Percentiles rank a stretch among this genome's conserved stretches.
Conservation (phyloP, 2,329 filamentous ascomycete genomes). For the Microsporum audouinii region DNA sequence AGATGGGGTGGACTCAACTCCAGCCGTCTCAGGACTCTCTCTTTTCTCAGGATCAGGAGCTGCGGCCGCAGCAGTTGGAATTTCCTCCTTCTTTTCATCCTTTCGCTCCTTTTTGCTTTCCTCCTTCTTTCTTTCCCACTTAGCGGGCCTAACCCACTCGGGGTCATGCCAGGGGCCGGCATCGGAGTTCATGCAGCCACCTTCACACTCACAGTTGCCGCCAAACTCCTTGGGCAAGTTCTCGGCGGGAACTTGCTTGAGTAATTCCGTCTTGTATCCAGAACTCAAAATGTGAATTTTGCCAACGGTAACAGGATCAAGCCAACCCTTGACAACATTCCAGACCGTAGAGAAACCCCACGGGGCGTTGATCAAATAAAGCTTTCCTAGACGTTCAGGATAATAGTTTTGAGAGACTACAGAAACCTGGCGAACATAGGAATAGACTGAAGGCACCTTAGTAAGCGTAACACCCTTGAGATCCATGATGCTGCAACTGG, state of each 20-base stretch:
- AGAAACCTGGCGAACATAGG: neutral
- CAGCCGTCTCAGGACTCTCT: neutral
- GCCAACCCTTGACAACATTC: neutral
- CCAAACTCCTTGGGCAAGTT: neutral
- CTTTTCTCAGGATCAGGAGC: neutral
- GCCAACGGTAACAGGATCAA: neutral
- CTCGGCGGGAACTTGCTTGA: neutral
- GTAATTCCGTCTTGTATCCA: neutral
- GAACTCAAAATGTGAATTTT: neutral
- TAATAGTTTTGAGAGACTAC: neutral
- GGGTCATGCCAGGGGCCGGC: constrained; percentile 17
- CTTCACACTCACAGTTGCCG: neutral
- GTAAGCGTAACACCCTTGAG: neutral
- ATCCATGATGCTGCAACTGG: neutral
- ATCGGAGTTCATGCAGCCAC: neutral
- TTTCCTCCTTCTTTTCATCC: neutral
- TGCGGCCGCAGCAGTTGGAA: neutral
- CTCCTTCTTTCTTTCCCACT: constrained; percentile 31
- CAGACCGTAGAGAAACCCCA: neutral
- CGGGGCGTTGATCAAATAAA: neutral
- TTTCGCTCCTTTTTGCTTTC: neutral
- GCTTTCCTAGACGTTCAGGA: neutral
- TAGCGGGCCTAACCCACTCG: constrained; percentile 25
- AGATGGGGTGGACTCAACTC: neutral
- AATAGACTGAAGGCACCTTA: neutral